A percentile compares a stretch with the other conserved stretches of the same genome.
phyloP scores from a whole-genome alignment of 1,284 basidiomycete genomes.

The Psilocybe mexicana region DNA sequence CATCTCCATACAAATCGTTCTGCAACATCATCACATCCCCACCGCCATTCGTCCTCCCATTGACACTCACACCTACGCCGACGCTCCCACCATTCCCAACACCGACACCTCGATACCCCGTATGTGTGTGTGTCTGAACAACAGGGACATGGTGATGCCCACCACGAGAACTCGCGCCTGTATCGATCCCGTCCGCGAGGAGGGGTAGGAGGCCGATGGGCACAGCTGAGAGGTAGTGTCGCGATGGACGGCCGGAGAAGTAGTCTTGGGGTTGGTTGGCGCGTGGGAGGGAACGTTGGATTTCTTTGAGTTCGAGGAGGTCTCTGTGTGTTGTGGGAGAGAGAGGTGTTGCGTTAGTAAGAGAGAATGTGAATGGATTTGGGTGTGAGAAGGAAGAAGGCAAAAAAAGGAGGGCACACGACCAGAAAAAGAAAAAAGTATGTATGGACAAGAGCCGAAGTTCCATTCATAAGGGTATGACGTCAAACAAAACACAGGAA shows the following conservation, averaged over 20 bases:
- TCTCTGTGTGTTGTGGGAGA: constrained; percentile 41
- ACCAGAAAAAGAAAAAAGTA: neutral
- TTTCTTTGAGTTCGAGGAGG: constrained; percentile 62
- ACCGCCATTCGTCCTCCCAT: neutral
- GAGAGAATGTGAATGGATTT: too few species aligned
- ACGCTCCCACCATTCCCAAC: neutral
- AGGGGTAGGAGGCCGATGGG: constrained; percentile 57
- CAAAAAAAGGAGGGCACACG: neutral
- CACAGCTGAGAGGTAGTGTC: constrained; percentile 47
- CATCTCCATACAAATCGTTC: neutral
- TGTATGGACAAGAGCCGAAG: neutral
- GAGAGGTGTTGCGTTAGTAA: neutral
- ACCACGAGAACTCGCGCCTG: neutral
- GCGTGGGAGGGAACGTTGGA: constrained; percentile 55
- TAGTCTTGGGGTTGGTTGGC: constrained; percentile 49
- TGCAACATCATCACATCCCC: neutral
- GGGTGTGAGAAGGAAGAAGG: neutral
- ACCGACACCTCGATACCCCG: neutral
- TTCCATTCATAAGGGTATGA: neutral
- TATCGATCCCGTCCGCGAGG: constrained; percentile 27
- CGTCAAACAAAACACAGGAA: neutral
- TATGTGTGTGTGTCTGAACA: neutral
- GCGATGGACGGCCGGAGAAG: constrained; percentile 33
- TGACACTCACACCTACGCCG: neutral
- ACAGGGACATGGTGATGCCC: neutral